A percentile compares a stretch with the other conserved stretches of the same genome.
Conservation (phyloP, 768 basidiomycete species). For the Rhizopogon rudus region DNA sequence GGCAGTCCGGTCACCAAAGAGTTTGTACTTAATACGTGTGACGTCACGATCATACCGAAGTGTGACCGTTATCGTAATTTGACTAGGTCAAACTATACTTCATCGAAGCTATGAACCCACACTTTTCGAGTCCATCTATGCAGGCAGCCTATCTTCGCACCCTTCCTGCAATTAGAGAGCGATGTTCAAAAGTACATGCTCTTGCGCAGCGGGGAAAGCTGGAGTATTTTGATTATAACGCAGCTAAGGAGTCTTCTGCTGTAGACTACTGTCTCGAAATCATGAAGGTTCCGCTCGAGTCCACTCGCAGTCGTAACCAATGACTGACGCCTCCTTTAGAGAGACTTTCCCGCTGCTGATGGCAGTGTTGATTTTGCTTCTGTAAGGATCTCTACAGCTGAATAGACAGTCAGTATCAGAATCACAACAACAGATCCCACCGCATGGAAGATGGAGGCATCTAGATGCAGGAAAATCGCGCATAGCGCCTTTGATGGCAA, state of each 20-base stretch:
- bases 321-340: constrained; percentile 35
- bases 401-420: background rate
- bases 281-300: constrained; percentile 48
- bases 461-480: constrained; percentile 68
- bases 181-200: constrained; percentile 73
- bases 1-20: too few species aligned
- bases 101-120: background rate
- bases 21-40: too few species aligned
- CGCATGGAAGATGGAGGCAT: constrained; percentile 89
- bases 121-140: background rate
- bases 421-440: constrained; percentile 56
- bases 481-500: constrained; percentile 51
- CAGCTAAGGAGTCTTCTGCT: constrained; percentile 65
- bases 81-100: too few species aligned
- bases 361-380: constrained; percentile 53
- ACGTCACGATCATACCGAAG: too few species aligned
- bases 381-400: constrained; percentile 34
- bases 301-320: constrained; percentile 2
- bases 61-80: too few species aligned
- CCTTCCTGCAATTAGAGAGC: constrained; percentile 84
- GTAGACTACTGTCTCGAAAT: constrained; percentile 71
- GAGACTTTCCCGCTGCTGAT: constrained; percentile 50
- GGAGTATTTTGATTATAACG: constrained; percentile 83
- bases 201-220: constrained; percentile 73
- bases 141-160: constrained; percentile 71